These are phyloP conservation scores for Thermochaetoides dissita DNA, from an alignment of 2,329 filamentous ascomycete species.

Conservation along the genomic window DNA sequence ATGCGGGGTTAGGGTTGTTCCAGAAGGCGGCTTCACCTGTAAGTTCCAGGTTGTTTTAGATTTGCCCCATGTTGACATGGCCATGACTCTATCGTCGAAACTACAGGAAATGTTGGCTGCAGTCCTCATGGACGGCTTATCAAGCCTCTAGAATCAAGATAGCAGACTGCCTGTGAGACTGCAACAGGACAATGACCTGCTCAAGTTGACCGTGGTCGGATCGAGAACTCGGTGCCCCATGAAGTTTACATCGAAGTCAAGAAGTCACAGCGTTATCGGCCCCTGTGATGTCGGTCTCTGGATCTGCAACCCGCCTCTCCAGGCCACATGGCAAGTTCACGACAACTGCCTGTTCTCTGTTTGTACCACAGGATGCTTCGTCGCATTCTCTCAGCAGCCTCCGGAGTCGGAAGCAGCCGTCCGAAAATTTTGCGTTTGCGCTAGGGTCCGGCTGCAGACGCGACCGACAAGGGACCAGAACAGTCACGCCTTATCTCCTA, in stretches of 20 bases:
- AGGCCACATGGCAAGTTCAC: conserved; percentile 1
- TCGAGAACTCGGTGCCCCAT: too few species aligned
- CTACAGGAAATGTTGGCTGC: too few species aligned
- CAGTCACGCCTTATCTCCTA: conserved; percentile 15
- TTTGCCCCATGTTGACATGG: not conserved
- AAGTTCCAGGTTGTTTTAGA: not conserved
- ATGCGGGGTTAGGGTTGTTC: conserved; percentile 1
- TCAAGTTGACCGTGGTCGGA: too few species aligned
- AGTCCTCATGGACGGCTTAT: too few species aligned
- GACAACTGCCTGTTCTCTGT: too few species aligned
- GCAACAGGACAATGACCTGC: too few species aligned
- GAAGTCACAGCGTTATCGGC: too few species aligned
- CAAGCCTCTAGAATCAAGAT: too few species aligned
- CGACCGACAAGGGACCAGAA: conserved; percentile 2
- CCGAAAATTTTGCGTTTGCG: conserved; percentile 7
- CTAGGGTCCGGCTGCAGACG: conserved; percentile 6
- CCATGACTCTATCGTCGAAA: not conserved
- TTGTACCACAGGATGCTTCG: not conserved
- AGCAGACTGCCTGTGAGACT: too few species aligned
- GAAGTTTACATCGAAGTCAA: too few species aligned
- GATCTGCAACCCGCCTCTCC: too few species aligned
- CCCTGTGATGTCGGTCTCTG: too few species aligned
- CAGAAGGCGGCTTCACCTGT: not conserved
- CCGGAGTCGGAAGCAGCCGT: conserved; percentile 9
- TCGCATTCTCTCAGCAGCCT: not conserved